Percentiles rank a stretch among this genome's conserved stretches.
Conservation (phyloP, 768 basidiomycete genomes). For the Trametes villosa region DNA sequence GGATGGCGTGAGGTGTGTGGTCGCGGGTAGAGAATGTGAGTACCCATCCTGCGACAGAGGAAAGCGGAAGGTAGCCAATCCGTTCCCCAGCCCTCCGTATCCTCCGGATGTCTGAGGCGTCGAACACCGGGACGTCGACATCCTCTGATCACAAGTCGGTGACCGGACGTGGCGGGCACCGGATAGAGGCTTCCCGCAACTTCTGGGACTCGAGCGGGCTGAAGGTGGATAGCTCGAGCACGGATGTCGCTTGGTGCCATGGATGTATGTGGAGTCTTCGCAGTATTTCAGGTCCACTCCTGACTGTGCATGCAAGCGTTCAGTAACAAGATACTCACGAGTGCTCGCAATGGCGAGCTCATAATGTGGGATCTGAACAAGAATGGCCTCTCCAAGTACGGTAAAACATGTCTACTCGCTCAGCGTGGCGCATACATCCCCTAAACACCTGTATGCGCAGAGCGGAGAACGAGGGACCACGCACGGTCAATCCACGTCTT, state of each 20-base stretch:
- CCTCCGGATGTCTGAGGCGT: conserved; percentile 57
- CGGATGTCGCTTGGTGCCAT: conserved; percentile 81
- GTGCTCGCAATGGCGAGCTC: conserved; percentile 79
- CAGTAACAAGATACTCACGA: conserved; percentile 78
- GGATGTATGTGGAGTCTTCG: conserved; percentile 40
- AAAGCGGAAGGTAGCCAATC: conserved; percentile 49
- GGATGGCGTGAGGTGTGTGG: conserved; percentile 68
- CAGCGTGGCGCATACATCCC: neutral
- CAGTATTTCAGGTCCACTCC: neutral
- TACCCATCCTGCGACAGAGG: conserved; percentile 27
- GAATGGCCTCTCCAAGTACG: conserved; percentile 67
- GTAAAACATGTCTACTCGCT: conserved; percentile 40
- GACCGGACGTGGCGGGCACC: conserved; percentile 62
- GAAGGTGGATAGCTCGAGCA: conserved; percentile 78
- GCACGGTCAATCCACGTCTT: conserved; percentile 73
- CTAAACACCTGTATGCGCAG: neutral
- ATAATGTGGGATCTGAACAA: conserved; percentile 84
- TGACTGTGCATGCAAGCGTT: conserved; percentile 50
- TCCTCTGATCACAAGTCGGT: conserved; percentile 53
- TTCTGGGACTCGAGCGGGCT: conserved; percentile 79
- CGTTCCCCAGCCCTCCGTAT: conserved; percentile 32
- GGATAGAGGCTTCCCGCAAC: conserved; percentile 75
- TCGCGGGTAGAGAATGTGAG: conserved; percentile 81
- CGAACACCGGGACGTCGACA: conserved; percentile 34
- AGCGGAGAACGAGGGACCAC: conserved; percentile 69